Base-by-base conservation (phyloP, 139 green algal species). In the Mychonastes homosphaera region DNA sequence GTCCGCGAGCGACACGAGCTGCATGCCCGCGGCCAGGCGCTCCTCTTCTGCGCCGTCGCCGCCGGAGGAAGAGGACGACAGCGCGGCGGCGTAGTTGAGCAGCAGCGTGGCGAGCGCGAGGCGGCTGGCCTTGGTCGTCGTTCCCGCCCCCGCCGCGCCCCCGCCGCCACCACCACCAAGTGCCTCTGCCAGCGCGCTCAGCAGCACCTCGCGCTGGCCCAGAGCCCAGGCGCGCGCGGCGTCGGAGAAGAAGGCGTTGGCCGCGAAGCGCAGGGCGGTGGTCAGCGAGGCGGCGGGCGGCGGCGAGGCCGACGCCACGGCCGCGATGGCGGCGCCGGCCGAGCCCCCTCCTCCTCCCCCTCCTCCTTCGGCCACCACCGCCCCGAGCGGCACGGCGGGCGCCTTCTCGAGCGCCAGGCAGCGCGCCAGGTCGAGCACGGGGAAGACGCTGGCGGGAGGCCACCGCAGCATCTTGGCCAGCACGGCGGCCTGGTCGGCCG, bases 381-480 rank as follows among this genome's bases (percentile, higher is more conserved):
- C 32, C 0, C 69, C 72, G 24, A 86, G 60, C 30, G 47, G 21
- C 16, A 45, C 44, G 3, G 70, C 77, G 5, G 46, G 62, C 12
- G 62, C 62, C 1, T 52, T 58, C 44, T 81, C 53, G 36, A 89
- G 72, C 7, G 63, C 65, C 27, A 77, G 39, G 41, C 83, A 48
- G n/a, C 85, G 70, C 0, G 77, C 71, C 3, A 92, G 55, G 56
- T 94, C 85, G 6, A 92, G 63, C 0, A 65, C 71, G 3, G 85
- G 85, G 64, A 91, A 94, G 9, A 94, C 63, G 33, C 70, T 53
- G 0, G 54, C 44, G 0, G 71, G 53, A 6, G 85, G 85, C 82
- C 82, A 92, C 12, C 44, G 32, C 61, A 90, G 71, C 63, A 91
- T 56, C 23, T 67, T 62, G 23, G 23, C 34, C 6, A 85, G 65